phyloP scores from a whole-genome alignment of 176 grass and related monocot species.

The Calamus simplicifolius region DNA sequence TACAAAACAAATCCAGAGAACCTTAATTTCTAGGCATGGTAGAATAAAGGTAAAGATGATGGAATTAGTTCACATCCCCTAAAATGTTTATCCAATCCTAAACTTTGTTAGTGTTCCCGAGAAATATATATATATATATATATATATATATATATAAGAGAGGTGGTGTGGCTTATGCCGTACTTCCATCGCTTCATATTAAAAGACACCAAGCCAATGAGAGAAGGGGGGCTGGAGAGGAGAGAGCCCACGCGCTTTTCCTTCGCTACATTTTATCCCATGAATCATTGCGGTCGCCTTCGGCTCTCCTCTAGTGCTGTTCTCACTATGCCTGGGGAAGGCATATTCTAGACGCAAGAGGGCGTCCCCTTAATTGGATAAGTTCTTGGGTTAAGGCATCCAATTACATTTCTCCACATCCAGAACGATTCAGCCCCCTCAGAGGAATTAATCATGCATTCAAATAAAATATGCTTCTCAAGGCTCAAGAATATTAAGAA shows the following conservation, averaged over 20 bases:
- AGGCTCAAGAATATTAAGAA: conserved; percentile 5
- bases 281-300: neutral
- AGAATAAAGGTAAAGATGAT: neutral
- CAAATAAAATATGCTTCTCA: conserved; percentile 7
- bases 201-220: neutral
- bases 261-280: neutral
- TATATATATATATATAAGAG: neutral
- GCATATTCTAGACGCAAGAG: no score
- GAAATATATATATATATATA: neutral
- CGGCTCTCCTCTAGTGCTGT: neutral
- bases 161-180: neutral
- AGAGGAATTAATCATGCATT: neutral
- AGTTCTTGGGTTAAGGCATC: no score
- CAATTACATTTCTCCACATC: neutral
- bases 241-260: neutral
- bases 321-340: neutral
- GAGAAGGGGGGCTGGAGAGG: neutral
- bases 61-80: neutral
- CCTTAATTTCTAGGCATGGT: neutral
- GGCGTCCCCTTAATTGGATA: no score
- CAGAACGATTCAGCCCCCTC: neutral
- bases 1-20: neutral
- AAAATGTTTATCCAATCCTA: neutral
- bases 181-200: neutral
- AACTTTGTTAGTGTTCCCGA: neutral